Evolutionary conservation across 2,329 filamentous ascomycete genomes (phyloP), one percentile per base, ranked within the genome.

Genomic region (Eutypa lata): DNA sequence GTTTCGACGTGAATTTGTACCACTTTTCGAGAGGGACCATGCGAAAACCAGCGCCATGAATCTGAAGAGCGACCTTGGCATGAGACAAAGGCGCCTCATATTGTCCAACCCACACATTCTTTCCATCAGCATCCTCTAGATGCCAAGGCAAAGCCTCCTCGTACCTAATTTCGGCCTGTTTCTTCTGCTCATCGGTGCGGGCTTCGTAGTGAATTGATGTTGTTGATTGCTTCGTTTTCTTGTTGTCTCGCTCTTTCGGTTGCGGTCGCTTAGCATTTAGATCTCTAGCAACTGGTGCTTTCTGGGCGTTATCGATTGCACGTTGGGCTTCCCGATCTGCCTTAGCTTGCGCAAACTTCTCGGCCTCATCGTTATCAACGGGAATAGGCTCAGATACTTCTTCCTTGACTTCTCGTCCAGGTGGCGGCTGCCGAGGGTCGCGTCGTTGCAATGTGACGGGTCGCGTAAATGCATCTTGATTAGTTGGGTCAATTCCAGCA

Each of bases 111-210:
- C 92, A 97, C 2, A 90, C 89, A 63, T 96, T 93, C 70, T 93
- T 96, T 58, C 91, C 91, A 65, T 99, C 93, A 40, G 92, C 95
- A 69, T 99, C 94, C 68, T 99, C 94, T 35, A 99, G 73, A 68
- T 97, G 92, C 94, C 94, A 99, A 6, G 94, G 94, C 48, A 97
- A 77, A 3, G 93, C 91, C 70, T 99, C 94, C 68, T 97, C 94
- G 61, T 97, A 99, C 57, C 92, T 88, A 73, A 84, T 84, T 52
- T 84, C 82, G 0, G 79, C 78, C 53, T 85, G 80, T 76, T 80
- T 95, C 79, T 81, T 94, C 76, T 73, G 93, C 65, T 93, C 91
- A 65, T 92, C 91, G 6, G 81, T 80, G 51, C 82, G 81, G 53
- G 95, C 89, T n/a, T 88, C 83, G 60, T 90, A 86, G 65, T 90